A percentile compares a stretch with the other conserved stretches of the same genome.
Conservation (phyloP, 371 early-diverging fungal species). For the Mortierella sp. region DNA sequence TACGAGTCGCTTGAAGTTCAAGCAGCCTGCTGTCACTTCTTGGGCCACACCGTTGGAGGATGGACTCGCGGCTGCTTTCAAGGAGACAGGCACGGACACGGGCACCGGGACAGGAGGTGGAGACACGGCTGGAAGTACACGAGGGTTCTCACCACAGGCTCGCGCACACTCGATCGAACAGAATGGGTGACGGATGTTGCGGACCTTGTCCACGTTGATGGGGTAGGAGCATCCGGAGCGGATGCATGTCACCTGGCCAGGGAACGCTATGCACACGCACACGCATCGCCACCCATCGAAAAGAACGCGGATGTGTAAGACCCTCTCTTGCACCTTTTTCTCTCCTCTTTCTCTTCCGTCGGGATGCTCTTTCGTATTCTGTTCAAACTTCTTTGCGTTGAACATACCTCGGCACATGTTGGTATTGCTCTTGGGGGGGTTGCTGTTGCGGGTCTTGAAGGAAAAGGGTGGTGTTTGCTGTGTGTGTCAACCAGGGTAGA, state of each 20-base stretch:
- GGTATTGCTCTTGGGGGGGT: neutral
- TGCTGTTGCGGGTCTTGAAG: neutral
- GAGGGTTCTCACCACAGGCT: constrained; percentile 40
- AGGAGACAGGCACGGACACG: neutral
- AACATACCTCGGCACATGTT: constrained; percentile 8
- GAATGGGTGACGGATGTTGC: constrained; percentile 19
- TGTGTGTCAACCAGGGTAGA: no score
- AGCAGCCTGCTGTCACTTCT: neutral
- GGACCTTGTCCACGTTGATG: constrained; percentile 23
- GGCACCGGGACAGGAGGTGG: no score
- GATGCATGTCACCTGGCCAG: constrained; percentile 20
- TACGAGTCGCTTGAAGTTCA: neutral
- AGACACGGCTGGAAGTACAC: neutral
- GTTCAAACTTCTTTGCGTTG: neutral
- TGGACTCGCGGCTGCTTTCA: neutral
- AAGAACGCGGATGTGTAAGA: no score
- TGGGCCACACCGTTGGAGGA: neutral
- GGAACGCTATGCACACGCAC: constrained; percentile 11
- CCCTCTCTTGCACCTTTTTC: no score
- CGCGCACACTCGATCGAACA: constrained; percentile 27
- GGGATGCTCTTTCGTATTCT: no score
- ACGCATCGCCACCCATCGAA: no score
- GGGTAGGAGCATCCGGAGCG: constrained; percentile 27
- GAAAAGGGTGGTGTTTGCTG: no score
- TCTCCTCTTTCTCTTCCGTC: no score